Evolutionary conservation across 345 rosid species (phyloP).

Genomic region (Citrus inodora): DNA sequence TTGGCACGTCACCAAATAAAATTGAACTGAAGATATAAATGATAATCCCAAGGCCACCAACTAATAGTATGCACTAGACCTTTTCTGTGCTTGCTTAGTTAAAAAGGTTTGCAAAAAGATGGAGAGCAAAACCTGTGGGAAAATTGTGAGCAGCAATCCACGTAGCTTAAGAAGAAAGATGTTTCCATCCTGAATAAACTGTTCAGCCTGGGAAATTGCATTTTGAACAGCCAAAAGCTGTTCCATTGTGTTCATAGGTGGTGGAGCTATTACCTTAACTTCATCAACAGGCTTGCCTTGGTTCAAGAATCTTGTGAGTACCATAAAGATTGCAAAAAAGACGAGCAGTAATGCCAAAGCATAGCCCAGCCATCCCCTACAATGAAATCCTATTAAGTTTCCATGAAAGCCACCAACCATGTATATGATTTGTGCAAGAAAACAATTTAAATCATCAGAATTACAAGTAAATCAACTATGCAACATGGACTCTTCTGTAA

Average conservation of each 20-base stretch:
- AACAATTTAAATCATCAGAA: not conserved
- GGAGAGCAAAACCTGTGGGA: conserved; percentile 58
- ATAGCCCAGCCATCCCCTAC: conserved; percentile 74
- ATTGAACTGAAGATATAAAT: not conserved
- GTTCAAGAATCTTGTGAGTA: conserved; percentile 51
- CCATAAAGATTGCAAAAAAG: conserved; percentile 63
- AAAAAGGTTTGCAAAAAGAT: not conserved
- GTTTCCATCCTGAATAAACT: conserved; percentile 81
- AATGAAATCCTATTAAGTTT: conserved; percentile 10
- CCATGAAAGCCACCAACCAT: not conserved
- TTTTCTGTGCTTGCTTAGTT: not conserved
- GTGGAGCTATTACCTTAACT: conserved; percentile 79
- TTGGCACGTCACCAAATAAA: not conserved
- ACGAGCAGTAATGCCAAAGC: conserved; percentile 41
- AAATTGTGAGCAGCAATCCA: conserved; percentile 63
- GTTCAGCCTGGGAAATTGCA: conserved; percentile 74
- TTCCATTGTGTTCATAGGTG: conserved; percentile 86
- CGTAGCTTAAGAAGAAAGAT: conserved; percentile 81
- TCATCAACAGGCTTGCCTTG: conserved; percentile 51
- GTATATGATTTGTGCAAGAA: conserved; percentile 1
- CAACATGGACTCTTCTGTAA: not conserved
- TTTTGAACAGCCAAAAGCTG: conserved; percentile 94
- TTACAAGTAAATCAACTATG: not conserved
- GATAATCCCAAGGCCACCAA: not conserved
- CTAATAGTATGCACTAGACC: not conserved